Percentiles rank a stretch among this genome's conserved stretches.
These are phyloP conservation scores for Neohortaea acidophila DNA, from an alignment of 495 filamentous ascomycete species.

Conservation along the genomic window DNA sequence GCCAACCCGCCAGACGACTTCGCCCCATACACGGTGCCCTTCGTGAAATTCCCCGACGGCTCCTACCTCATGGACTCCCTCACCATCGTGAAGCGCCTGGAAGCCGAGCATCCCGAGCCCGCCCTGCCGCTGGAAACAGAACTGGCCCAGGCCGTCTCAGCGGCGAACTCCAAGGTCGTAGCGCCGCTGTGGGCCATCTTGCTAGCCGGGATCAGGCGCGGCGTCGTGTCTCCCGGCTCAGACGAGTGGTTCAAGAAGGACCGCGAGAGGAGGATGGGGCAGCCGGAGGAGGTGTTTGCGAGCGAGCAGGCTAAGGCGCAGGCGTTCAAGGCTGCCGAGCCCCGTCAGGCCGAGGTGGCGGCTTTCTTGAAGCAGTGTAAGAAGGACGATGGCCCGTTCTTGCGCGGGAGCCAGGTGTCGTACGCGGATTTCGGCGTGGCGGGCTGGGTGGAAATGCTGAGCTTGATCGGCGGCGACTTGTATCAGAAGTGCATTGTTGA, in stretches of 20 bases:
- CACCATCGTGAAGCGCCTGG: constrained; percentile 38
- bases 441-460: constrained; percentile 24
- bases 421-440: constrained; percentile 31
- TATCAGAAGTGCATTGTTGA: constrained; percentile 16
- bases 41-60: constrained; percentile 36
- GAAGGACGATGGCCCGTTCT: constrained; percentile 37
- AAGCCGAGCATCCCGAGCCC: constrained; percentile 38
- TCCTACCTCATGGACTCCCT: constrained; percentile 42
- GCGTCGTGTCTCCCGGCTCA: constrained; percentile 29
- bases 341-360: constrained; percentile 29
- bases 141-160: constrained; percentile 26
- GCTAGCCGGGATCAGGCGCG: constrained; percentile 25
- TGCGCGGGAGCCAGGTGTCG: constrained; percentile 25
- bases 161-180: constrained; percentile 11
- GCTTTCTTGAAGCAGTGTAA: constrained; percentile 33
- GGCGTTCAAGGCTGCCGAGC: constrained; percentile 28
- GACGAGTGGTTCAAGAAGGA: constrained; percentile 33
- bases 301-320: constrained; percentile 22
- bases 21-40: constrained; percentile 38
- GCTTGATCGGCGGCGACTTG: constrained; percentile 6
- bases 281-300: constrained; percentile 31
- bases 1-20: constrained; percentile 26
- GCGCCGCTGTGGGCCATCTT: constrained; percentile 21
- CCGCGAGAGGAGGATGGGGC: constrained; percentile 28
- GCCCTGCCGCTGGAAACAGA: constrained; percentile 37